These are phyloP conservation scores for Kazachstania sp. DNA, from an alignment of 1,139 yeast species.

Conservation along the genomic window DNA sequence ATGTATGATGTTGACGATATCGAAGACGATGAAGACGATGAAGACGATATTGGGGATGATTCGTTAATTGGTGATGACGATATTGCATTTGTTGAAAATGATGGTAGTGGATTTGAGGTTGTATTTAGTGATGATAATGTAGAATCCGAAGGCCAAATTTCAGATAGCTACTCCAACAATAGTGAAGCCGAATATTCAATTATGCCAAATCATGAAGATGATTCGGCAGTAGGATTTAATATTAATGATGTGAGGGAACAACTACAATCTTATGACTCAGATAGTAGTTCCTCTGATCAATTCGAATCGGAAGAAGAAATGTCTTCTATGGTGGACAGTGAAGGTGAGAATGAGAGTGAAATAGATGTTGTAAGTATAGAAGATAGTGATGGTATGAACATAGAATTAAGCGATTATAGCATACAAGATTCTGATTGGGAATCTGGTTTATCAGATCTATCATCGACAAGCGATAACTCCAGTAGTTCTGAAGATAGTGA, in stretches of 20 bases:
- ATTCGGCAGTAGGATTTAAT: constrained; percentile 10
- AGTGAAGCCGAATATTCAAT: constrained; percentile 15
- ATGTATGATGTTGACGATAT: constrained; percentile 83
- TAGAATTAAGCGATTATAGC: constrained; percentile 32
- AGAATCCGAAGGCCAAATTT: constrained; percentile 22
- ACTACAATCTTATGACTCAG: constrained; percentile 19
- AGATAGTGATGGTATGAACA: constrained; percentile 29
- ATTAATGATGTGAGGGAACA: constrained; percentile 6
- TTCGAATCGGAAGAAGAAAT: constrained; percentile 6
- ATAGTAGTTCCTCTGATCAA: background rate
- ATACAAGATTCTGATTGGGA: constrained; percentile 33
- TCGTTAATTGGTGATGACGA: constrained; percentile 34
- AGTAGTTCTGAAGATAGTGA: constrained; percentile 15
- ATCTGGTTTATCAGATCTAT: constrained; percentile 29
- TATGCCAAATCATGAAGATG: constrained; percentile 14
- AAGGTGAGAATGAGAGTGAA: constrained; percentile 12
- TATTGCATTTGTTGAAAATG: constrained; percentile 34
- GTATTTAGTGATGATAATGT: constrained; percentile 35
- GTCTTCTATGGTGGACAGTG: constrained; percentile 16
- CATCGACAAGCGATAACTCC: constrained; percentile 25
- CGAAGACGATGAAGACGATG: constrained; percentile 52
- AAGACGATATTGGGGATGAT: constrained; percentile 32
- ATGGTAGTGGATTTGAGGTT: constrained; percentile 35
- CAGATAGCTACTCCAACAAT: constrained; percentile 24
- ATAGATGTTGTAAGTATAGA: constrained; percentile 33